Evolutionary conservation across 2,329 filamentous ascomycete species (phyloP), one percentile per base, ranked within the genome.

Genomic region (Arthrobotrys entomopaga): DNA sequence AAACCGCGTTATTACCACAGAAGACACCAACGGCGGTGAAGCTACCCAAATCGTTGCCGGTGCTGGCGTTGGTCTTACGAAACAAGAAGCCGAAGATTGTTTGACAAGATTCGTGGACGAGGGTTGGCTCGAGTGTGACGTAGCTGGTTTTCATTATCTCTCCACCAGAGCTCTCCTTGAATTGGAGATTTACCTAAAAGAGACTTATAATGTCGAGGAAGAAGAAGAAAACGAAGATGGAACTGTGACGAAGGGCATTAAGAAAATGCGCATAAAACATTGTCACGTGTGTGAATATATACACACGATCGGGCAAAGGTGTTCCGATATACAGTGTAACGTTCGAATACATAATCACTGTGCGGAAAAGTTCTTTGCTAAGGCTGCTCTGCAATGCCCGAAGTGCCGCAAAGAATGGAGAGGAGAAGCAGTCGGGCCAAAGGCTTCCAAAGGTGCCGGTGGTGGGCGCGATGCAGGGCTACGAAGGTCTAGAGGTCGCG

Each of bases 231-330:
- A 83, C 0, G 82, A 82, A 22, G 82, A 82, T 0, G 81, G 80
- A 8, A 64, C 88, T 86, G 84, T 86, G 1, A 64, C 26, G 2
- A 77, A 43, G n/a, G 75, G 66, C 11, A 53, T 61, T 0, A 66
- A 63, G 13, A 57, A 74, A 8, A 29, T 92, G 80, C 88, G 88
- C 76, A 91, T 99, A 80, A 96, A 95, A 82, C 88, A 89, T 76
- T 99, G 95, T 80, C 87, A 90, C 79, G 93, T 91, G 0, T 99
- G 95, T 82, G 91, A 88, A 81, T 93, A 97, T 77, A 90, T 98
- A 75, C 87, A 98, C 46, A 99, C 94, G 0, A 83, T 90, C 76
- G 86, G 93, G 0, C 87, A 93, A 84, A 86, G 93, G 64, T 97
- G 93, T 81, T 81, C 85, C 1, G 86, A 90, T 73, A 82, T 86